phyloP scores from a whole-genome alignment of 2,329 filamentous ascomycete species.

The Xylaria arbuscula region DNA sequence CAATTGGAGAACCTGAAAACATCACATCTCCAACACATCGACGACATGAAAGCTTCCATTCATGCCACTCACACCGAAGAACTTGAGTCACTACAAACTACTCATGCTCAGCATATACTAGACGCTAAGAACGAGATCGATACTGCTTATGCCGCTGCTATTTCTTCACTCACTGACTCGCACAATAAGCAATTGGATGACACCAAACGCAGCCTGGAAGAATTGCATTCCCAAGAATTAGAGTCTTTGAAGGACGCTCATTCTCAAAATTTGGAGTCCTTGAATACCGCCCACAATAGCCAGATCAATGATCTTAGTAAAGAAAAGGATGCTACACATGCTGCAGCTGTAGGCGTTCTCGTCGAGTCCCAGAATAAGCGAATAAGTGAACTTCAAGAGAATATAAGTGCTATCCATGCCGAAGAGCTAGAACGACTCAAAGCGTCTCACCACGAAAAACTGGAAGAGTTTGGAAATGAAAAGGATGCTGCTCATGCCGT shows the following conservation, averaged over 20 bases:
- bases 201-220: conserved; percentile 34
- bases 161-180: conserved; percentile 39
- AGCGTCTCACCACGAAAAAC: conserved; percentile 39
- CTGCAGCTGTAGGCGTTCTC: conserved; percentile 41
- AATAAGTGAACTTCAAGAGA: conserved; percentile 36
- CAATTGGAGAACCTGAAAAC: conserved; percentile 43
- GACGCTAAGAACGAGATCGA: conserved; percentile 39
- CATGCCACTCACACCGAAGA: conserved; percentile 39
- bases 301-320: conserved; percentile 42
- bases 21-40: conserved; percentile 41
- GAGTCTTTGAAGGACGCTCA: conserved; percentile 35
- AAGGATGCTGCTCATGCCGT: conserved; percentile 41
- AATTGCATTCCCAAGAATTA: conserved; percentile 39
- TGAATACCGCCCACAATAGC: conserved; percentile 34
- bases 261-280: conserved; percentile 40
- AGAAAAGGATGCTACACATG: conserved; percentile 40
- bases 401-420: conserved; percentile 34
- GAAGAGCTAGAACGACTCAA: conserved; percentile 41
- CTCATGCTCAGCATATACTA: conserved; percentile 39
- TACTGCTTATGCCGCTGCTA: conserved; percentile 40
- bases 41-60: conserved; percentile 40
- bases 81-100: conserved; percentile 41
- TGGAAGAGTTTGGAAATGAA: conserved; percentile 41
- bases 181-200: conserved; percentile 40
- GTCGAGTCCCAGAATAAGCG: conserved; percentile 36